Conservation (phyloP, 2,329 filamentous ascomycete species). For the Aspergillus niger region DNA sequence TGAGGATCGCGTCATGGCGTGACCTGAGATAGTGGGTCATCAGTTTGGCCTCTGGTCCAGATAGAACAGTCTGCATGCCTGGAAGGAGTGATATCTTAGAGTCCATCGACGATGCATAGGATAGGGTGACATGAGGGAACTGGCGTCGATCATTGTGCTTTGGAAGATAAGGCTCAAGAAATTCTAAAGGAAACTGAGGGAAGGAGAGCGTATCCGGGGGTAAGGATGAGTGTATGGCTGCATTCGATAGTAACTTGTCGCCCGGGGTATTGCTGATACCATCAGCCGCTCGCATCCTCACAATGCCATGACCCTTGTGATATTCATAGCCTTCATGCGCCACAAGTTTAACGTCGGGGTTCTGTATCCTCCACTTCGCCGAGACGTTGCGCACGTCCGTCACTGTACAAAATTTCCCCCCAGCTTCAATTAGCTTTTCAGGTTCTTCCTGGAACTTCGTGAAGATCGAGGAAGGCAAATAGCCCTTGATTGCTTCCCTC, state of each 20-base stretch:
- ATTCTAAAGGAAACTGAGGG: conserved; percentile 46
- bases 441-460: conserved; percentile 51
- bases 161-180: conserved; percentile 57
- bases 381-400: conserved; percentile 53
- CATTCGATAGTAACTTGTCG: conserved; percentile 14
- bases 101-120: conserved; percentile 89
- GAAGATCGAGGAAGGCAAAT: conserved; percentile 52
- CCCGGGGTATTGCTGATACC: conserved; percentile 14
- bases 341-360: conserved; percentile 46
- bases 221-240: conserved; percentile 23
- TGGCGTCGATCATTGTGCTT: conserved; percentile 32
- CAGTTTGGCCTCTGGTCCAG: conserved; percentile 78
- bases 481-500: conserved; percentile 49
- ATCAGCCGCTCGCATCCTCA: conserved; percentile 31
- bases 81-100: conserved; percentile 74
- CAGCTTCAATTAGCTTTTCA: conserved; percentile 46
- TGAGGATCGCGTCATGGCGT: conserved; percentile 77
- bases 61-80: conserved; percentile 78
- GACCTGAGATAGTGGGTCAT: conserved; percentile 93
- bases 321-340: conserved; percentile 50
- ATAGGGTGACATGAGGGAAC: conserved; percentile 70
- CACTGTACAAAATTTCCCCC: conserved; percentile 49
- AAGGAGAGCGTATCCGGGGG: conserved; percentile 49
- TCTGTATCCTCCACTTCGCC: conserved; percentile 50
- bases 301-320: conserved; percentile 46